A percentile compares a stretch with the other conserved stretches of the same genome.
phyloP scores from a whole-genome alignment of 371 early-diverging fungal genomes.

The Mortierella sp. region DNA sequence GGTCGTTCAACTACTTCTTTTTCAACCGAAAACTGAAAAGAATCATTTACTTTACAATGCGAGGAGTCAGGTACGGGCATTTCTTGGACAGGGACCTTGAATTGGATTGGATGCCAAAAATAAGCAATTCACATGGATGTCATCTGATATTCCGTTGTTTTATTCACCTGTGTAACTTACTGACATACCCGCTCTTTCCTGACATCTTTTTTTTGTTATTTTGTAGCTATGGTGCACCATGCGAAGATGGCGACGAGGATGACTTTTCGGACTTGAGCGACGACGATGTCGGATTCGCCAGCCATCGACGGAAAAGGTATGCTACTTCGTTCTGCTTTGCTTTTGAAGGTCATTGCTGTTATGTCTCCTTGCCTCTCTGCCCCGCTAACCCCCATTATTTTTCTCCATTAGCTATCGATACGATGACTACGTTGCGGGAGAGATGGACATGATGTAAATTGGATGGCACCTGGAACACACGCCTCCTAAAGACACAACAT shows the following conservation, averaged over 20 bases:
- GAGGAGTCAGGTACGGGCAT: slow-evolving; percentile 71
- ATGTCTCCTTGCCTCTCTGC: background rate
- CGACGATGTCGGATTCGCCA: slow-evolving; percentile 28
- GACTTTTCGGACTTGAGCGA: slow-evolving; percentile 47
- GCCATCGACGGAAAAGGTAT: slow-evolving; percentile 36
- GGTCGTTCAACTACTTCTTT: slow-evolving; percentile 96
- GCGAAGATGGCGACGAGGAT: slow-evolving; percentile 31
- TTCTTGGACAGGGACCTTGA: background rate
- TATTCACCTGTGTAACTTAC: background rate
- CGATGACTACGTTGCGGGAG: slow-evolving; percentile 38
- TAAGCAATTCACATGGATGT: background rate
- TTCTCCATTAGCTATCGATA: slow-evolving; percentile 20
- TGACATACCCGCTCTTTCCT: background rate
- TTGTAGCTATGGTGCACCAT: slow-evolving; percentile 32
- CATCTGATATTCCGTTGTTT: background rate
- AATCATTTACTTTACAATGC: slow-evolving; percentile 89
- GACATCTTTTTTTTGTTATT: background rate
- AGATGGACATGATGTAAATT: slow-evolving; percentile 41
- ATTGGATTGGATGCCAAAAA: background rate
- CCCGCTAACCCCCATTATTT: background rate
- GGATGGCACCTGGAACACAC: background rate
- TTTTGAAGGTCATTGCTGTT: background rate
- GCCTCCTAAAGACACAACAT: background rate
- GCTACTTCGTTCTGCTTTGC: background rate
- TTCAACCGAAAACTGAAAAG: slow-evolving; percentile 90